Evolutionary conservation across 306 rosid species (phyloP), one percentile per base, ranked within the genome.

Genomic region (Canavalia ensiformis): DNA sequence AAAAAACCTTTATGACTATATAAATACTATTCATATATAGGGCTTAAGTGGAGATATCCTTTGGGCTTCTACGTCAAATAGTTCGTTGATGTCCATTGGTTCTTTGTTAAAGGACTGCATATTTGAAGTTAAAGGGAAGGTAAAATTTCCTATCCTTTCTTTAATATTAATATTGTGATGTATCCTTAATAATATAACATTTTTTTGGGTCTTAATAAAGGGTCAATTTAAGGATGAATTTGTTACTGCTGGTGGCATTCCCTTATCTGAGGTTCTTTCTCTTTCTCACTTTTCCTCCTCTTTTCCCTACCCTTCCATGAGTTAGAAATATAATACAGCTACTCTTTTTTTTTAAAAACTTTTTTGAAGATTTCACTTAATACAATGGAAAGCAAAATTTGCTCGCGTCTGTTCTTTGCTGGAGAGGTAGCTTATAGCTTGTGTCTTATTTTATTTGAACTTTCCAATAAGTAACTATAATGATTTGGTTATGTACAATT

Each of bases 221-320:
- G 97, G 97, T 86, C 97, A 85, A 91, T 95, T 91, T 74, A 95
- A 95, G 86, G 98, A 95, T 83, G 98, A 95, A 87, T 95, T 95
- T 86, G 97, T 95, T 78, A 95, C 97, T 52, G 95, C 98, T 28
- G 98, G 98, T 41, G 98, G 98, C 59, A 92, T 95, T 81, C 97
- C 95, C 29, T 90, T 95, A 11, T 90, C 94, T 5, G 97, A 92
- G 98, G 98, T 95, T 87, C 78, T 63, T 72, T 80, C 83, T 76
- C 79, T 86, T 79, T 72, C 85, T 81, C 85, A 18, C 8, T 44
- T 62, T 51, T 70, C 13, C 67, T 51, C 46, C 59, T 68, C 31
- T 63, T 57, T 70, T n/a, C 65, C 64, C 67, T 59, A 5, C 58
- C 8, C 47, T 73, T 58, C 70, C 45, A 59, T 57, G 49, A 11